Evolutionary conservation across 306 rosid species (phyloP).

Genomic region (Dalbergia oliveri): DNA sequence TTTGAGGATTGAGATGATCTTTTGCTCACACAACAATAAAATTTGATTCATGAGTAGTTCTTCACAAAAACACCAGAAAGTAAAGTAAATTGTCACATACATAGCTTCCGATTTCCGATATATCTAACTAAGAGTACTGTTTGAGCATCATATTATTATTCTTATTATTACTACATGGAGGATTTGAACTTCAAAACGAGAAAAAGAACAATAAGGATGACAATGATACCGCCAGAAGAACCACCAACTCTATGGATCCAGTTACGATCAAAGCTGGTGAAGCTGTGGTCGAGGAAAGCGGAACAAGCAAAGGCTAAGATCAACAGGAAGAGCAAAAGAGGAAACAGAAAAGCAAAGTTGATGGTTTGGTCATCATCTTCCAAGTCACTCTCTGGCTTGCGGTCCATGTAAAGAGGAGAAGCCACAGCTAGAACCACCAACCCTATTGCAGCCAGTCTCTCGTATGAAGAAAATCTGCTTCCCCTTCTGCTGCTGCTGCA

Average conservation of each 20-base stretch:
- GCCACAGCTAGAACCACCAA: conserved; percentile 76
- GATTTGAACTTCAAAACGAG: conserved; percentile 80
- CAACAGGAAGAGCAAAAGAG: conserved; percentile 69
- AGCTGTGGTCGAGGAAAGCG: conserved; percentile 61
- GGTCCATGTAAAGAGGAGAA: conserved; percentile 84
- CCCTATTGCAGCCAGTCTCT: conserved; percentile 64
- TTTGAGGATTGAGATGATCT: background rate
- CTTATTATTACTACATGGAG: conserved; percentile 37
- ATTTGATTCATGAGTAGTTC: background rate
- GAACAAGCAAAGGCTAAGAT: conserved; percentile 63
- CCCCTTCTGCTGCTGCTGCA: conserved; percentile 57
- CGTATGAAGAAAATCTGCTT: conserved; percentile 66
- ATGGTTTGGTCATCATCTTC: conserved; percentile 63
- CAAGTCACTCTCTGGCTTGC: conserved; percentile 54
- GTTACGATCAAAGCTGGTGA: conserved; percentile 70
- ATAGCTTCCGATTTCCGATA: background rate
- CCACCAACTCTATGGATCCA: conserved; percentile 95
- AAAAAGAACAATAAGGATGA: conserved; percentile 72
- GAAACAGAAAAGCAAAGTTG: conserved; percentile 58
- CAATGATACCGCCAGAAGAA: conserved; percentile 78
- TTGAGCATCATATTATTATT: conserved; percentile 43
- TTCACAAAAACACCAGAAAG: background rate
- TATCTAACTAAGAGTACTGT: conserved; percentile 13
- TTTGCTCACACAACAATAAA: background rate
- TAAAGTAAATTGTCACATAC: background rate